A percentile compares a stretch with the other conserved stretches of the same genome.
Evolutionary conservation across 768 basidiomycete genomes (phyloP).

Genomic region (Hydnomerulius pinastri): DNA sequence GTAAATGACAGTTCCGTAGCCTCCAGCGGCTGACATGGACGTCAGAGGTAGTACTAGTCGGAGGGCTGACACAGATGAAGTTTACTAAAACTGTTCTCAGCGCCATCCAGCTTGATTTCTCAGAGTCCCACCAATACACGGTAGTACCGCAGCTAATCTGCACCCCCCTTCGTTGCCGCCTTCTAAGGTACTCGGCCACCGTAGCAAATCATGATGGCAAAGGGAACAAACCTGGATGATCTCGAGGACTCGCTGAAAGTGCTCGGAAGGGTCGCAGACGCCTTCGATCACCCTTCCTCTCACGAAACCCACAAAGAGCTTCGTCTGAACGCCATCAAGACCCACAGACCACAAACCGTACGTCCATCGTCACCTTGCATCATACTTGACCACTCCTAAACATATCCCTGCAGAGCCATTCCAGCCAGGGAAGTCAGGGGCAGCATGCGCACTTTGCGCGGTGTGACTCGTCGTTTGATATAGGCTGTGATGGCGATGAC

Average conservation of each 20-base stretch:
- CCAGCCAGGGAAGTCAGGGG: slow-evolving; percentile 17
- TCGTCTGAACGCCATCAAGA: slow-evolving; percentile 24
- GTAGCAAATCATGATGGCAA: too few species aligned
- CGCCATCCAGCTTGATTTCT: too few species aligned
- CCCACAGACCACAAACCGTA: slow-evolving; percentile 21
- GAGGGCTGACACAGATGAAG: too few species aligned
- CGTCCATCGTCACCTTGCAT: slow-evolving; percentile 3
- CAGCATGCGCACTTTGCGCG: slow-evolving; percentile 2
- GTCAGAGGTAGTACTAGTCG: too few species aligned
- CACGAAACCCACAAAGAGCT: slow-evolving; percentile 21
- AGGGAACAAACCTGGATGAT: too few species aligned
- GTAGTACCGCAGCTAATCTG: too few species aligned
- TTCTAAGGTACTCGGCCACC: too few species aligned
- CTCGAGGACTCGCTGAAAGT: slow-evolving; percentile 21
- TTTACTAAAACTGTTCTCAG: too few species aligned
- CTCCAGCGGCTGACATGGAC: too few species aligned
- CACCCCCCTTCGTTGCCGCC: too few species aligned
- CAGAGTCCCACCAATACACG: too few species aligned
- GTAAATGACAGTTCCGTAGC: too few species aligned
- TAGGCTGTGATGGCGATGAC: slow-evolving; percentile 19
- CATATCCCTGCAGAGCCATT: slow-evolving; percentile 8
- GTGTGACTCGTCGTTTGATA: slow-evolving; percentile 14
- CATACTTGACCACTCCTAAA: background rate
- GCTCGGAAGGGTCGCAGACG: slow-evolving; percentile 30
- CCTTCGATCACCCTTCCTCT: slow-evolving; percentile 27